Percentiles rank a stretch among this genome's conserved stretches.
These are phyloP conservation scores for Diplocarpon rosae DNA, from an alignment of 2,329 filamentous ascomycete genomes.

Conservation along the genomic window DNA sequence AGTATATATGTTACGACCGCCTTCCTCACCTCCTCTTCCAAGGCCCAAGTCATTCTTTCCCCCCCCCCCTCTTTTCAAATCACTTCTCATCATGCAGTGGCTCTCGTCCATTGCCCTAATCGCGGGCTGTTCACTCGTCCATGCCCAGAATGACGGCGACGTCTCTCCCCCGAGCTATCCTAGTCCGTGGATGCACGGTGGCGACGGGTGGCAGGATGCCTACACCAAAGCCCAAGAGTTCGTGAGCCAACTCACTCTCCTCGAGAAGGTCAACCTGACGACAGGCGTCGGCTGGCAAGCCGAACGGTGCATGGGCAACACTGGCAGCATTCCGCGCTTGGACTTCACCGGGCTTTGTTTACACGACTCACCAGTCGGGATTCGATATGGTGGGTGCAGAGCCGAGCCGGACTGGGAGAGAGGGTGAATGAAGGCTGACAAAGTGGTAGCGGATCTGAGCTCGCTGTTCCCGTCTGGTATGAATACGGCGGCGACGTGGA, in stretches of 20 bases:
- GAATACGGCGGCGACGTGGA: slow-evolving; percentile 63
- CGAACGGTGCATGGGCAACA: slow-evolving; percentile 26
- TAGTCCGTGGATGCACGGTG: slow-evolving; percentile 27
- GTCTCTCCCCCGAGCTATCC: slow-evolving; percentile 26
- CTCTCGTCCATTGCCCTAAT: slow-evolving; percentile 9
- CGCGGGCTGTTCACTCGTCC: slow-evolving; percentile 13
- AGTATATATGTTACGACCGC: too few relatives aligned
- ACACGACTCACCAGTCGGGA: slow-evolving; percentile 26
- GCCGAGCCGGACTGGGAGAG: slow-evolving; percentile 29
- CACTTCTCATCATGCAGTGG: slow-evolving; percentile 14
- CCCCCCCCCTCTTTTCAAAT: too few relatives aligned
- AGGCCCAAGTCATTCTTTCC: too few relatives aligned
- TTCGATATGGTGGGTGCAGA: slow-evolving; percentile 30
- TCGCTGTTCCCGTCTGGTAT: slow-evolving; percentile 72
- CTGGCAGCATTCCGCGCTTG: slow-evolving; percentile 25
- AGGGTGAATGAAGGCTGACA: slow-evolving; percentile 30
- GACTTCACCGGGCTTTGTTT: slow-evolving; percentile 25
- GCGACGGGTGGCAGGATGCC: slow-evolving; percentile 49
- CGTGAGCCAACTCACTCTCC: slow-evolving; percentile 64
- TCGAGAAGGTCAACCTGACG: slow-evolving; percentile 87
- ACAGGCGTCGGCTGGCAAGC: slow-evolving; percentile 52
- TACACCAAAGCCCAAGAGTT: slow-evolving; percentile 59
- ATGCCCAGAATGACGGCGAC: slow-evolving; percentile 18
- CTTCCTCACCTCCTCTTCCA: too few relatives aligned
- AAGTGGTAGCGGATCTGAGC: slow-evolving; percentile 48